Percentiles rank a stretch among this genome's conserved stretches.
Evolutionary conservation across 2,329 filamentous ascomycete species (phyloP).

Genomic region (Colletotrichum shisoi): DNA sequence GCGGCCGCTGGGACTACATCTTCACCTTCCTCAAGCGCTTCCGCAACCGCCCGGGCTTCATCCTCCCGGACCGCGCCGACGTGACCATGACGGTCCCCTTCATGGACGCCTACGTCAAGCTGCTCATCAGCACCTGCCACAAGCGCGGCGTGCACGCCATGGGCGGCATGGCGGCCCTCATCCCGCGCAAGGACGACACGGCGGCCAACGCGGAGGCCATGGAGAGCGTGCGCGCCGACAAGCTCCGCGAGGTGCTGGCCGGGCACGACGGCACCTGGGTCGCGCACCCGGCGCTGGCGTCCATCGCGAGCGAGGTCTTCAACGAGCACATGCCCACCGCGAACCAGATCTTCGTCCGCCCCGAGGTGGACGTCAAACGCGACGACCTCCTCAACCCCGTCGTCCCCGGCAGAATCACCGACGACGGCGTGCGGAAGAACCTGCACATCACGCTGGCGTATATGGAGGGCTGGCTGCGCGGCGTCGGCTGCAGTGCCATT

Average conservation of each 20-base stretch:
- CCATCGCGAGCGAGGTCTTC: slow-evolving; percentile 84
- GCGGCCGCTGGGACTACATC: slow-evolving; percentile 94
- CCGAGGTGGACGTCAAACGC: slow-evolving; percentile 77
- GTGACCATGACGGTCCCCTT: slow-evolving; percentile 94
- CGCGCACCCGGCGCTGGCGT: slow-evolving; percentile 82
- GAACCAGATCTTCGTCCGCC: slow-evolving; percentile 84
- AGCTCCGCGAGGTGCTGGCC: slow-evolving; percentile 85
- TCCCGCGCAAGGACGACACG: slow-evolving; percentile 88
- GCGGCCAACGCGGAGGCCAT: slow-evolving; percentile 85
- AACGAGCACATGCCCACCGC: slow-evolving; percentile 93
- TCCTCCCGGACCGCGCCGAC: slow-evolving; percentile 82
- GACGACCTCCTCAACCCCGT: slow-evolving; percentile 93
- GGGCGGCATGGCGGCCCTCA: slow-evolving; percentile 93
- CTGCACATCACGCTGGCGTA: slow-evolving; percentile 87
- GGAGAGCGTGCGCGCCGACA: slow-evolving; percentile 84
- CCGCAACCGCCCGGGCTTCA: slow-evolving; percentile 84
- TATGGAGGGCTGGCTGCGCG: slow-evolving; percentile 92
- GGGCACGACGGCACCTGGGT: slow-evolving; percentile 93
- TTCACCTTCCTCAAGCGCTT: slow-evolving; percentile 96
- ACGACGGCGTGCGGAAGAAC: slow-evolving; percentile 90
- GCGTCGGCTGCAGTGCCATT: slow-evolving; percentile 89
- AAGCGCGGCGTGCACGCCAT: slow-evolving; percentile 87
- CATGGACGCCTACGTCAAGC: slow-evolving; percentile 86
- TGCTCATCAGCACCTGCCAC: slow-evolving; percentile 92
- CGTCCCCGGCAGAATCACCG: slow-evolving; percentile 82